Evolutionary conservation across 2,329 filamentous ascomycete species (phyloP), one percentile per base, ranked within the genome.

Genomic region (Passalora sequoiae): DNA sequence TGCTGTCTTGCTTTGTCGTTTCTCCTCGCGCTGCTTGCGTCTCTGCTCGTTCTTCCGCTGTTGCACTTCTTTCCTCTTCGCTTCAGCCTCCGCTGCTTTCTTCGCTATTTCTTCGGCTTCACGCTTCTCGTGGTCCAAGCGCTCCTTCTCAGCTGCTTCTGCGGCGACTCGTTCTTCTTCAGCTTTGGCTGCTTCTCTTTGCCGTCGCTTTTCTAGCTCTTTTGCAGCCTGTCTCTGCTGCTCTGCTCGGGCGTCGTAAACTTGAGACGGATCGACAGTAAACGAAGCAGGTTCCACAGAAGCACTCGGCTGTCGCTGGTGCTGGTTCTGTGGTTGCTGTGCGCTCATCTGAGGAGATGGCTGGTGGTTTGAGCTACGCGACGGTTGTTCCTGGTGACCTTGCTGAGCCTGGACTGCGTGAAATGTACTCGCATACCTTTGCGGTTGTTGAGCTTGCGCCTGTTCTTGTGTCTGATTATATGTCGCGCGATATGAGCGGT

Each of bases 161-260:
- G 57, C 54, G 27, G 57, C 47, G 12, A 50, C 50, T 9, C 48
- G 58, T 29, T 62, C 58, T 46, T 62, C 59, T 30, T 60, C 61
- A 21, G 56, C 57, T 57, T 56, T 67, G 55, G 61, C 54, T 40
- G 58, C 57, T 35, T 61, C 53, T 20, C 49, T 47, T 44, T 60
- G 60, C 16, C 55, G 54, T 33, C 54, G 48, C 42, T 51, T 54
- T 28, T 64, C 62, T 1, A 56, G 57, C 38, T 63, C 60, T 28
- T 56, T 53, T 17, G 52, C 51, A 3, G 57, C 59, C 52, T 69
- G 66, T 27, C 71, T 61, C 47, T 72, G 66, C 38, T 72, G 67
- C 46, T 73, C 69, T 3, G 69, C 69, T 60, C 70, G 75, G 2
- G 72, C 72, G 45, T 77, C 72, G 47, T 77, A 77, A 2, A 77